These are phyloP conservation scores for Fusarium sp. DNA, from an alignment of 2,329 filamentous ascomycete genomes.

Conservation along the genomic window DNA sequence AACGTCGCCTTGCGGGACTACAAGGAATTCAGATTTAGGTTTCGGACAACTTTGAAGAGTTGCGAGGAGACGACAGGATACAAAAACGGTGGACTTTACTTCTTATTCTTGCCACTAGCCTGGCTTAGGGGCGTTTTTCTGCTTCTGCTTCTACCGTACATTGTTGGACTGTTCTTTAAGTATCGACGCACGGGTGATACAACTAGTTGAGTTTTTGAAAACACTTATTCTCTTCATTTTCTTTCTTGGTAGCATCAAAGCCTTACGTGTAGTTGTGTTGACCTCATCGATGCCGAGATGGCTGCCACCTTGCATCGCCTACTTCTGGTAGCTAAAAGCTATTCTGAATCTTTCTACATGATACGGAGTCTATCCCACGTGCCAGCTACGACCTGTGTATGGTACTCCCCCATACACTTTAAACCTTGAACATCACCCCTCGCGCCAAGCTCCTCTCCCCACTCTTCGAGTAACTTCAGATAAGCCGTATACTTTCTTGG, in stretches of 20 bases:
- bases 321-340: neutral
- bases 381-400: neutral
- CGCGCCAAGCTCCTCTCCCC: neutral
- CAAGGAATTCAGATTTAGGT: neutral
- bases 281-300: neutral
- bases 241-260: neutral
- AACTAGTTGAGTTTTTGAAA: neutral
- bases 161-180: neutral
- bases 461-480: neutral
- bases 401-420: neutral
- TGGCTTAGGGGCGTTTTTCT: neutral
- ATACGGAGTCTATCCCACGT: neutral
- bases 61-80: neutral
- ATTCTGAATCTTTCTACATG: neutral
- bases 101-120: neutral
- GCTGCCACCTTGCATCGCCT: neutral
- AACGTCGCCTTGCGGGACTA: conserved; percentile 47
- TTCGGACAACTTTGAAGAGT: neutral
- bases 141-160: neutral
- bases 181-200: too few species aligned
- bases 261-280: neutral
- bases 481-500: neutral
- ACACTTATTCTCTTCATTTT: neutral
- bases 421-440: neutral
- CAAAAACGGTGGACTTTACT: neutral